phyloP scores from a whole-genome alignment of 1,284 basidiomycete species.

The Phylloboletellus chloephorus region DNA sequence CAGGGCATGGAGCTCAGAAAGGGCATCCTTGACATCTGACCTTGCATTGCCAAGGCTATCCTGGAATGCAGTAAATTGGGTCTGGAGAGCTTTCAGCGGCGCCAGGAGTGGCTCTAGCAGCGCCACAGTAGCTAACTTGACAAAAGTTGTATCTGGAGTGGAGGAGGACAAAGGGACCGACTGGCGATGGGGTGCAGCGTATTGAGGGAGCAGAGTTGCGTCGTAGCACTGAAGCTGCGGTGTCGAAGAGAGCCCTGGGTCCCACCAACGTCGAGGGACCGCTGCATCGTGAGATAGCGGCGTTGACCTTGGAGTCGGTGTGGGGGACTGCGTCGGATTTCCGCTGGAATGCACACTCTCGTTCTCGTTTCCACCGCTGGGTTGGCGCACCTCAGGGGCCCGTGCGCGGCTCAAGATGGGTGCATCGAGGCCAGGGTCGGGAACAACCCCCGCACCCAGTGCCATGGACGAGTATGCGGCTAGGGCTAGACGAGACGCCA shows the following conservation, averaged over 20 bases:
- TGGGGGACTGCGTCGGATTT: no score
- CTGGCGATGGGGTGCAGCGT: background rate
- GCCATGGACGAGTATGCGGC: no score
- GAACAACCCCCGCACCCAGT: background rate
- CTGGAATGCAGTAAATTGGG: conserved; percentile 17
- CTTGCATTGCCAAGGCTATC: conserved; percentile 5
- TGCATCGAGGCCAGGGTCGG: conserved; percentile 1
- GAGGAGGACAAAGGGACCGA: background rate
- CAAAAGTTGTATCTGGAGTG: background rate
- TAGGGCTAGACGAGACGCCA: background rate
- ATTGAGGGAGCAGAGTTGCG: conserved; percentile 2
- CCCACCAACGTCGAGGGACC: no score
- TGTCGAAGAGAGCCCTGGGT: conserved; percentile 1
- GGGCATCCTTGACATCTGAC: conserved; percentile 15
- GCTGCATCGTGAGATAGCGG: no score
- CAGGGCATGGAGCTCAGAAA: conserved; percentile 18
- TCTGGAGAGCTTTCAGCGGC: conserved; percentile 13
- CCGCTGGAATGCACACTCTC: no score
- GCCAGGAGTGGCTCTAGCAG: conserved; percentile 1
- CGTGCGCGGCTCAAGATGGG: no score
- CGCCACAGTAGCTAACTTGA: background rate
- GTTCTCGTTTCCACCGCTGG: no score
- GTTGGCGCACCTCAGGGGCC: no score
- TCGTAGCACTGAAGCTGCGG: conserved; percentile 7
- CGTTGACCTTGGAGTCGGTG: no score